These are phyloP conservation scores for Syzygium aqueum DNA, from an alignment of 345 rosid species.

Conservation along the genomic window DNA sequence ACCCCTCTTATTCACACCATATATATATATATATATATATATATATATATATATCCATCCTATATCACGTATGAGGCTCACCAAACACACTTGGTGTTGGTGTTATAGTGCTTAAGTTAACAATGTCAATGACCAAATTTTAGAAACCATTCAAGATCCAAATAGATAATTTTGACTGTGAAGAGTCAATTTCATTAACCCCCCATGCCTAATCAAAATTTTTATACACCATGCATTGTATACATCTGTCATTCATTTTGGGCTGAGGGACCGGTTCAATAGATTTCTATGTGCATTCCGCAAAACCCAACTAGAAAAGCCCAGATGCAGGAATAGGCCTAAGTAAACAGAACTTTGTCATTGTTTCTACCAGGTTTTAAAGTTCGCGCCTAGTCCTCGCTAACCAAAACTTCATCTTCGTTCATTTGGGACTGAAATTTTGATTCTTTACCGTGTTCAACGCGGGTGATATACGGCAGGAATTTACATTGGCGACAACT, in stretches of 20 bases:
- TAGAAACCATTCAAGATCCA: not conserved
- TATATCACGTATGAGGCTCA: no score
- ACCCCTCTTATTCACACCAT: no score
- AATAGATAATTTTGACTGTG: not conserved
- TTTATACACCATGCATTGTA: rapidly evolving
- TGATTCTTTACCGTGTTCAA: no score
- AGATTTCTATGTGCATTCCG: not conserved
- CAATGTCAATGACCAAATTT: no score
- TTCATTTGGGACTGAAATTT: no score
- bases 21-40: no score
- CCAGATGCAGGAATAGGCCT: not conserved
- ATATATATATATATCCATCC: no score
- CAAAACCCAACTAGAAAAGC: not conserved
- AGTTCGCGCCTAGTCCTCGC: no score
- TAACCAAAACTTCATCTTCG: no score
- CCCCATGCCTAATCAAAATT: not conserved
- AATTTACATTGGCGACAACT: not conserved
- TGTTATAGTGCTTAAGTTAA: no score
- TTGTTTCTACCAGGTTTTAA: no score
- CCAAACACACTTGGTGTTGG: no score
- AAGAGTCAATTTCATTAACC: not conserved
- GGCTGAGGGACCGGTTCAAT: not conserved
- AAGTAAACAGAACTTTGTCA: not conserved
- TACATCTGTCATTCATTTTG: not conserved
- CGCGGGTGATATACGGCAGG: not conserved